These are phyloP conservation scores for Penicillium sp. DNA, from an alignment of 2,329 filamentous ascomycete genomes.

Conservation along the genomic window DNA sequence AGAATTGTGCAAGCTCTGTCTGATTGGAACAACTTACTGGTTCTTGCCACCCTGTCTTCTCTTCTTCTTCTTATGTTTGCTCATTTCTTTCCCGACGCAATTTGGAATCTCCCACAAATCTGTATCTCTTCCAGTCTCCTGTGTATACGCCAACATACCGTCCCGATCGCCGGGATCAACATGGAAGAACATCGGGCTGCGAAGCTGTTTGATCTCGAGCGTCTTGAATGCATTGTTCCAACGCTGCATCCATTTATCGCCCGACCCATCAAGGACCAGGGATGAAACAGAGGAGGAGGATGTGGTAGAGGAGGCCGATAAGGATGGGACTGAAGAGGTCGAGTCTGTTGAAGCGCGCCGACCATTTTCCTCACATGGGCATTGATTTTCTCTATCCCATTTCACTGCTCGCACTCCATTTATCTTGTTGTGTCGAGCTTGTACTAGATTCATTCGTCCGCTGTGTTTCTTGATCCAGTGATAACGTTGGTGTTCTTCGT, in stretches of 20 bases:
- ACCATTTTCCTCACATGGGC: constrained; percentile 6
- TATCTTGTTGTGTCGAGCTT: constrained; percentile 29
- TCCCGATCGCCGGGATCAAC: constrained; percentile 75
- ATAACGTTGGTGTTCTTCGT: constrained; percentile 80
- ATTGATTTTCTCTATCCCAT: constrained; percentile 23
- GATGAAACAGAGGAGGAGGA: constrained; percentile 43
- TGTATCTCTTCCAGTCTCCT: constrained; percentile 59
- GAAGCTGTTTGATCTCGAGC: constrained; percentile 70
- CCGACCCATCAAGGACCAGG: constrained; percentile 68
- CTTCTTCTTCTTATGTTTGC: constrained; percentile 75
- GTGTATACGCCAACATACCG: constrained; percentile 69
- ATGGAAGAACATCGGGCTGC: constrained; percentile 83
- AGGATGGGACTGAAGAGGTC: constrained; percentile 22
- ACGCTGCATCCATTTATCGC: constrained; percentile 65
- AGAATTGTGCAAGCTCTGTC: background rate
- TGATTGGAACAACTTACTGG: constrained; percentile 34
- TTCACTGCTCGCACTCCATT: constrained; percentile 32
- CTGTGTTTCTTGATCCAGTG: constrained; percentile 73
- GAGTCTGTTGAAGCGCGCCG: constrained; percentile 21
- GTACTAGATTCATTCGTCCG: constrained; percentile 55
- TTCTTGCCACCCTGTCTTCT: constrained; percentile 61
- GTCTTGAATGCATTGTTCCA: constrained; percentile 71
- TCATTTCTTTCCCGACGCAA: constrained; percentile 77
- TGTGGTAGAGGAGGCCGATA: constrained; percentile 20
- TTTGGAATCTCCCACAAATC: constrained; percentile 71